A percentile compares a stretch with the other conserved stretches of the same genome.
Evolutionary conservation across 1,284 basidiomycete genomes (phyloP).

Genomic region (Heliocybe sulcata): DNA sequence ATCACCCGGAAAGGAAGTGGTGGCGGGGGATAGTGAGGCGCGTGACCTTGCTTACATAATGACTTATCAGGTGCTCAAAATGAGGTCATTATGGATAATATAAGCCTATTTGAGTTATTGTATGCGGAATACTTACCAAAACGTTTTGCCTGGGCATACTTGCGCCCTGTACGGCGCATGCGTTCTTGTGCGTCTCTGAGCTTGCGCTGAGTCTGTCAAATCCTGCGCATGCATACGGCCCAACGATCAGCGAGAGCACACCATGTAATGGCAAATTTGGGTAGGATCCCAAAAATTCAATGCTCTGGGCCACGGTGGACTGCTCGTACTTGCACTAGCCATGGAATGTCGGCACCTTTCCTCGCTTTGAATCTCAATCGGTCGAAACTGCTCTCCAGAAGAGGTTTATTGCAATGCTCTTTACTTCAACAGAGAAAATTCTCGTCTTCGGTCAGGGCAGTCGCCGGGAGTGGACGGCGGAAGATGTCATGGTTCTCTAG

Average conservation of each 20-base stretch:
- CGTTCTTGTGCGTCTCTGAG: not conserved
- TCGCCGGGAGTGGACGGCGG: not conserved
- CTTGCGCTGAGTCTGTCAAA: not conserved
- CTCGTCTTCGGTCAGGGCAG: not conserved
- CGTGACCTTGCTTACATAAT: not conserved
- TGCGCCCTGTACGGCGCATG: not conserved
- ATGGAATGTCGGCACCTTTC: no score
- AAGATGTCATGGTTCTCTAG: slow-evolving; percentile 21
- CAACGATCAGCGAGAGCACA: slow-evolving; percentile 24
- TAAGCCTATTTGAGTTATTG: not conserved
- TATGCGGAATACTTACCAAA: not conserved
- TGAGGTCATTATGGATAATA: no score
- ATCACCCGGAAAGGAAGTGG: not conserved
- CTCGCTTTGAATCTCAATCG: no score
- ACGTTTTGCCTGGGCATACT: not conserved
- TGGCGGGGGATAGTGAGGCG: not conserved
- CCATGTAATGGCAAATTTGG: slow-evolving; percentile 35
- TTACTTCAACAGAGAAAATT: no score
- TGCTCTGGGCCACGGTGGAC: not conserved
- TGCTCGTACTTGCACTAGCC: no score
- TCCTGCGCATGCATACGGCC: slow-evolving; percentile 44
- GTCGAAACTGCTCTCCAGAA: no score
- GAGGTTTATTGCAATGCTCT: no score
- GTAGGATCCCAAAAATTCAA: slow-evolving; percentile 3
- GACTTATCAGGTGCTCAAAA: not conserved